phyloP scores from a whole-genome alignment of 768 basidiomycete species.

The Boletus rex-veris region DNA sequence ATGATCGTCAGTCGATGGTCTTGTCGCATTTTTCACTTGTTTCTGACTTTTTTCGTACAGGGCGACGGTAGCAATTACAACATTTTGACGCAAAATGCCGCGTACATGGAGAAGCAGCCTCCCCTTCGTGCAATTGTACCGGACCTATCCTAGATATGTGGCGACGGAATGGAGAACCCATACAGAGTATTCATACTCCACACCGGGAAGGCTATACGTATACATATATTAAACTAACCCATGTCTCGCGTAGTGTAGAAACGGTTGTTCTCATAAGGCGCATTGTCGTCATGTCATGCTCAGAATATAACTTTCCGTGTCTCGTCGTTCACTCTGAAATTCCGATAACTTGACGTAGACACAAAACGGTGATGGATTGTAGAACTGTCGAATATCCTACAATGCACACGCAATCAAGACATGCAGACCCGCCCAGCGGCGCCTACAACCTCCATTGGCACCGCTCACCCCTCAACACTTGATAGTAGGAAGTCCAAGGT shows the following conservation, averaged over 20 bases:
- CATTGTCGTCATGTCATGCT: too few relatives aligned
- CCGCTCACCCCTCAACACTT: neutral
- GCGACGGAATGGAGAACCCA: neutral
- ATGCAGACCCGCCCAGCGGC: neutral
- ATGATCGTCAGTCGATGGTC: slow-evolving; percentile 30
- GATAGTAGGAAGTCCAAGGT: neutral
- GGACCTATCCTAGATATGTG: neutral
- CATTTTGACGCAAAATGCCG: slow-evolving; percentile 7
- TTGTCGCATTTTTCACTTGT: neutral
- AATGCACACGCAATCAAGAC: neutral
- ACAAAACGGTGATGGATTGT: neutral
- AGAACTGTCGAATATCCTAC: neutral
- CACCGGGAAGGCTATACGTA: too few relatives aligned
- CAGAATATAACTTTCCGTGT: too few relatives aligned
- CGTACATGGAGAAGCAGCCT: slow-evolving; percentile 23
- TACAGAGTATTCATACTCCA: neutral
- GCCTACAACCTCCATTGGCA: neutral
- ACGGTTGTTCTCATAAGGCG: too few relatives aligned
- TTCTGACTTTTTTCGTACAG: slow-evolving; percentile 14
- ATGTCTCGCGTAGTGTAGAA: neutral
- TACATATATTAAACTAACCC: neutral
- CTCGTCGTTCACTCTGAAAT: too few relatives aligned
- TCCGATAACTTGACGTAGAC: too few relatives aligned
- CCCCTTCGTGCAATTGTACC: neutral
- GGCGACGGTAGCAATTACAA: slow-evolving; percentile 25